Conservation (phyloP, 202 grass and related monocot genomes). For the Elaeis oleifera region DNA sequence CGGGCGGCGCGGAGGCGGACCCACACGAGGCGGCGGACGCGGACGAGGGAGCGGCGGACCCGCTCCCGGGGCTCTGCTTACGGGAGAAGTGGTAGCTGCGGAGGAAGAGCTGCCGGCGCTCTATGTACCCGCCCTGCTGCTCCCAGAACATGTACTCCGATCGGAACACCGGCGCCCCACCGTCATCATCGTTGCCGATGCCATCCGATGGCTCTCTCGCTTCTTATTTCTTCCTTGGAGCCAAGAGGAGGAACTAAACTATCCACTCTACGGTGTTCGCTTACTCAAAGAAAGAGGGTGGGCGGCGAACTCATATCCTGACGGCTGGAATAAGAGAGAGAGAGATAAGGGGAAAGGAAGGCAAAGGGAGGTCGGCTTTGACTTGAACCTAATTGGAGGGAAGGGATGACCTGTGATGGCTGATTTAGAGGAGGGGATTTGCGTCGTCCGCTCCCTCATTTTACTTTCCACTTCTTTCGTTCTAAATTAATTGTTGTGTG, state of each 20-base stretch:
- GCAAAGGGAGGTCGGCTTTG: no score
- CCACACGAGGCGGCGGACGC: conserved; percentile 64
- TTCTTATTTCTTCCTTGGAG: background rate
- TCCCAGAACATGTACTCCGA: conserved; percentile 72
- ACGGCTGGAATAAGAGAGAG: background rate
- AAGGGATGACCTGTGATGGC: no score
- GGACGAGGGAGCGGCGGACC: conserved; percentile 8
- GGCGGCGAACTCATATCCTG: no score
- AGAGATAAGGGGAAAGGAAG: background rate
- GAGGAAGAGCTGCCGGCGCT: conserved; percentile 79
- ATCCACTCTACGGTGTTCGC: no score
- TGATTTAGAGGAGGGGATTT: no score
- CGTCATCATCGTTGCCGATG: background rate
- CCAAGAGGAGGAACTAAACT: no score
- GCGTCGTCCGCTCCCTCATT: no score
- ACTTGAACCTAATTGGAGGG: no score
- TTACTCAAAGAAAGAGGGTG: no score
- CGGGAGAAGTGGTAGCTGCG: conserved; percentile 92
- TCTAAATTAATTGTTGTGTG: no score
- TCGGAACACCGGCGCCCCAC: conserved; percentile 41
- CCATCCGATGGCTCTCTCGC: conserved; percentile 4
- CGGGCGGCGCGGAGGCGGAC: conserved; percentile 33
- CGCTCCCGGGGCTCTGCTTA: conserved; percentile 29
- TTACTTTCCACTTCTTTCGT: no score
- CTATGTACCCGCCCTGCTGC: conserved; percentile 39